Evolutionary conservation across 2,329 filamentous ascomycete genomes (phyloP), one percentile per base, ranked within the genome.

Genomic region (Pseudocercospora fijiensis): DNA sequence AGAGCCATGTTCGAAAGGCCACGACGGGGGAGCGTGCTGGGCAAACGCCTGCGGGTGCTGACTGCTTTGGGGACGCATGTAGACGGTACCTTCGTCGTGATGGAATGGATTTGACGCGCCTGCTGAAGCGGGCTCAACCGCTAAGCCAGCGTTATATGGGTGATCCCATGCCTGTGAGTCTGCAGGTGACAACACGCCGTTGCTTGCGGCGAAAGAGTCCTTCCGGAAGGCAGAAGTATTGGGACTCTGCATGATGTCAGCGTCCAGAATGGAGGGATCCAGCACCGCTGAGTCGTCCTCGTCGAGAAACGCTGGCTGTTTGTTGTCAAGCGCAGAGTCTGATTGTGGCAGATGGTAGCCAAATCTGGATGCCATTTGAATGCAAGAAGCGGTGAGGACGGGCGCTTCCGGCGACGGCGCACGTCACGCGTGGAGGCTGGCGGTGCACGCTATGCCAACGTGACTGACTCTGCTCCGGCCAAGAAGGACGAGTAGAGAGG

Each of bases 1-100:
- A 26, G 90, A 90, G 71, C 81, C 82, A 57, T 83, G 84, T 70
- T 86, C 84, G 49, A 79, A 83, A 57, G 86, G 81, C 90, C 90
- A 93, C 66, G 66, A 62, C 75, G 67, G 68, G 55, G 73, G 70
- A 67, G 81, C 80, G 69, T 83, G 82, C 82, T 81, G 65, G 88
- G 86, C 79, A 88, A 84, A 80, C 90, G 93, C 57, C 86, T 86
- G 78, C 81, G 80, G 74, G 78, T 82, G 61, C 18, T 65, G 60
- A n/a, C 64, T 68, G 41, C 30, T 49, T 16, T 63, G 69, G 6
- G 56, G 62, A 27, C 65, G 67, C 58, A 70, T 63, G 56, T 66
- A 73, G 65, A 59, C 67, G 64, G 63, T 64, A 57, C 67, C 57
- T 24, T 71, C 69, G 41, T 73, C 69, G 62, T 70, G 53, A n/a